Evolutionary conservation across 2,329 filamentous ascomycete genomes (phyloP), one percentile per base, ranked within the genome.

Genomic region (Didymella sp.): DNA sequence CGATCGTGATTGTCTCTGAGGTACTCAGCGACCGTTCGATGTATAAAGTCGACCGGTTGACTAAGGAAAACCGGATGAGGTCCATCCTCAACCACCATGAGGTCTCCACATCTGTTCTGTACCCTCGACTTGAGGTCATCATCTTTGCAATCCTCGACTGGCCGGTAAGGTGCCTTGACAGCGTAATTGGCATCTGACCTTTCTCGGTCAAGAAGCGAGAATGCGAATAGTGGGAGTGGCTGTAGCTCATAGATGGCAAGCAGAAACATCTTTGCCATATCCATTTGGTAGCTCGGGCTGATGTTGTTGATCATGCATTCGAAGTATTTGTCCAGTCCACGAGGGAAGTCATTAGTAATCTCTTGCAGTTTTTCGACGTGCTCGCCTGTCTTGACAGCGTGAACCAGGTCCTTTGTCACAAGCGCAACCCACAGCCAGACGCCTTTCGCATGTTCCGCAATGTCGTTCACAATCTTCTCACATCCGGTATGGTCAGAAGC

Each of bases 21-120:
- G 37, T 63, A 68, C 1, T 68, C 64, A 15, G 46, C 44, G 3
- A 62, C 66, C 0, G 62, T 64, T 8, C 59, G 56, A 33, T 68
- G 66, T 0, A 62, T 30, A 17, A 49, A 67, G 28, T 57, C 64
- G 28, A 50, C 58, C 2, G 33, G 54, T 22, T 45, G 33, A 27
- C 49, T 53, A 12, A 60, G n/a, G 37, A 56, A 59, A 3, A 41
- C 3, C 3, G 61, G 52, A 38, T 63, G 52, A n/a, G 49, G 35
- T 19, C 42, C 9, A 17, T 42, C 25, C 22, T 60, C 55, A 4
- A 67, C 56, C 15, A 63, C 46, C 2, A 68, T 56, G 3, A 68
- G 56, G 17, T 68, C 66, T 6, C 61, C 47, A n/a, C 64, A 66
- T 40, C 66, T 50, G 40, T 61, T 64, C 3, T 19, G 19, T 1